Percentiles rank a stretch among this genome's conserved stretches.
These are phyloP conservation scores for Pleurotus salmoneostramineus DNA, from an alignment of 768 basidiomycete genomes.

Conservation along the genomic window DNA sequence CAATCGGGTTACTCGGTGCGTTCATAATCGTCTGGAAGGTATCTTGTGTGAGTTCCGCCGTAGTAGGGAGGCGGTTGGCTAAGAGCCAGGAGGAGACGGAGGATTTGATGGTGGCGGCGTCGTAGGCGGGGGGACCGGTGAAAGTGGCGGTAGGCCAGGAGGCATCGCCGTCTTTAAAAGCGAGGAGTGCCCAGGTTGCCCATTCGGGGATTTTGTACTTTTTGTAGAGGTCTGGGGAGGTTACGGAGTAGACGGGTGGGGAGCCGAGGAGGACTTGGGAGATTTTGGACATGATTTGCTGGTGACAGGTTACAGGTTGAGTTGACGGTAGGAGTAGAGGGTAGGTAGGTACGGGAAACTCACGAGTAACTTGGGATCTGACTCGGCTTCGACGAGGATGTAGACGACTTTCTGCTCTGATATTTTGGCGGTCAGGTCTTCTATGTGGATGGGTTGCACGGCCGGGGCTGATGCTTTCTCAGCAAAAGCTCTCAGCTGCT, in stretches of 20 bases:
- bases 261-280: conserved; percentile 38
- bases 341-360: conserved; percentile 8
- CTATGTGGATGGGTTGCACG: conserved; percentile 32
- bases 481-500: conserved; percentile 69
- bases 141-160: conserved; percentile 42
- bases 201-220: conserved; percentile 31
- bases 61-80: conserved; percentile 66
- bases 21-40: conserved; percentile 88
- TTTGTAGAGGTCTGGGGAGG: conserved; percentile 30
- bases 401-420: conserved; percentile 43
- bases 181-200: conserved; percentile 61
- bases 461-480: conserved; percentile 69
- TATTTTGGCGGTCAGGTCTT: conserved; percentile 36
- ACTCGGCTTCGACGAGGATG: conserved; percentile 45
- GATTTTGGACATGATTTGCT: conserved; percentile 34
- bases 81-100: conserved; percentile 57
- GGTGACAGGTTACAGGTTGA: not conserved
- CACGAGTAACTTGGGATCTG: conserved; percentile 32
- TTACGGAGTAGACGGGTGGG: conserved; percentile 38
- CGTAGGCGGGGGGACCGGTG: conserved; percentile 20
- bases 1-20: conserved; percentile 66
- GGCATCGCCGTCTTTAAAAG: conserved; percentile 56
- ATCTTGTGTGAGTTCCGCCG: conserved; percentile 70
- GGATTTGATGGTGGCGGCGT: conserved; percentile 14
- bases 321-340: not conserved